Conservation (phyloP, 2,329 filamentous ascomycete species). For the Ophioceras dolichostomum region DNA sequence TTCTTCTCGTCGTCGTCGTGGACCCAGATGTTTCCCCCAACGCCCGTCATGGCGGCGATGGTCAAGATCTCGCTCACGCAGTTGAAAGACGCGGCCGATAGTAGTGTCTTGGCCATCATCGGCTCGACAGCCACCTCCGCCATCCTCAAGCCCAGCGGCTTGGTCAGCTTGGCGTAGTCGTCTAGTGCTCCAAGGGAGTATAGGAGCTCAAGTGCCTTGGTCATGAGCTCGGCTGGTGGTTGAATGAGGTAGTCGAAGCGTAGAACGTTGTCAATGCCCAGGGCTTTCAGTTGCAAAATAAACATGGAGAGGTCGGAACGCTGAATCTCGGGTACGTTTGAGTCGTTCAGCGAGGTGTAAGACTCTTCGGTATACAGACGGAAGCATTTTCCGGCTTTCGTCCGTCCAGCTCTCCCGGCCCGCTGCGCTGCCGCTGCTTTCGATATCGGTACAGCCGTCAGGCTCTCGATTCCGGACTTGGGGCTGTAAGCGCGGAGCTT, state of each 20-base stretch:
- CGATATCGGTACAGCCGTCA: slow-evolving; percentile 72
- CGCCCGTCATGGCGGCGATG: slow-evolving; percentile 86
- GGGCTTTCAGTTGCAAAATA: slow-evolving; percentile 81
- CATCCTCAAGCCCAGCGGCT: slow-evolving; percentile 80
- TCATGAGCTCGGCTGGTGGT: slow-evolving; percentile 74
- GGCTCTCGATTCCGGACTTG: slow-evolving; percentile 70
- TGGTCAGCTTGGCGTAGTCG: slow-evolving; percentile 79
- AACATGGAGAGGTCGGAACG: slow-evolving; percentile 81
- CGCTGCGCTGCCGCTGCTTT: slow-evolving; percentile 89
- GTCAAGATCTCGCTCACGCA: slow-evolving; percentile 80
- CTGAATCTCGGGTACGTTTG: slow-evolving; percentile 82
- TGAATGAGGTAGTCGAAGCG: slow-evolving; percentile 82
- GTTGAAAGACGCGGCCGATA: slow-evolving; percentile 61
- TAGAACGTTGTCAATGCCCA: slow-evolving; percentile 89
- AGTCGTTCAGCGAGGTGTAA: slow-evolving; percentile 53
- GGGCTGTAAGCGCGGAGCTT: slow-evolving; percentile 84
- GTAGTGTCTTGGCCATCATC: slow-evolving; percentile 85
- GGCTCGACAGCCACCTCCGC: slow-evolving; percentile 87
- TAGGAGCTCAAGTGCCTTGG: slow-evolving; percentile 76
- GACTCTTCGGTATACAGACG: slow-evolving; percentile 74
- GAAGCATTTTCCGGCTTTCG: slow-evolving; percentile 86
- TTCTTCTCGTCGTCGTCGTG: slow-evolving; percentile 68
- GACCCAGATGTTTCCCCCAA: slow-evolving; percentile 76
- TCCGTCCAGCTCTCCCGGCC: slow-evolving; percentile 80
- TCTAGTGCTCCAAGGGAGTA: slow-evolving; percentile 81